Base-by-base conservation (phyloP, 495 filamentous ascomycete species). In the Podospora appendiculata region DNA sequence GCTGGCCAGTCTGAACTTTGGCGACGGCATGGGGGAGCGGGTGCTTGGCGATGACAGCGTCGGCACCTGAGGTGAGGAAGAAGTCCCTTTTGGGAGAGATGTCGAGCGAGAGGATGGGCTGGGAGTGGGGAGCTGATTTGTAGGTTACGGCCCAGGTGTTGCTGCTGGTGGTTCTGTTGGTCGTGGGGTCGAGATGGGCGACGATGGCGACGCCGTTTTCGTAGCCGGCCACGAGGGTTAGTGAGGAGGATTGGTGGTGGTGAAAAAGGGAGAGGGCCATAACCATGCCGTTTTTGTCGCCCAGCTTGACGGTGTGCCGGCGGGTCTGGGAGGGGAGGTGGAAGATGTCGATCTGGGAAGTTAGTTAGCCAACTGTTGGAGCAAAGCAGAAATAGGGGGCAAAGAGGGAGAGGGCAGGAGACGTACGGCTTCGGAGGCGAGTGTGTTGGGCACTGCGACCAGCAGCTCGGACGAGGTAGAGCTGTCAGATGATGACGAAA, bases 1-100 rank as follows among this genome's bases (percentile, higher is more conserved):
- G 25, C 25, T 25, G 25, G 25, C 25, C 25, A 4, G 39, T 14
- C 10, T 2, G 18, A 12, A 17, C 36, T 47, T 12, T n/a, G n/a
- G 11, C 18, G 12, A 34, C 54, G 35, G 3, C 4, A 16, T 10
- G 7, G 42, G 50, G 14, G 36, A 85, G 68, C 3, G 83, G 80
- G 63, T 72, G 67, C 51, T 73, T 74, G 19, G 67, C 72, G 43
- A 77, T 68, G 51, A 69, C 57, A 13, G 75, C 69, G 58, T 98
- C 93, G 12, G 93, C 93, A 18, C 87, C 83, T 1, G 89, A 95
- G 14, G 90, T 93, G 48, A 91, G 70, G 61, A 89, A 92, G 56
- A 73, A 86, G 8, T 78, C 77, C 11, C 59, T 61, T 3, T 58
- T 56, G 0, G 87, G 82, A 5, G 78, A 70, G 8, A 87, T 58